Evolutionary conservation across 169 alveolate genomes (phyloP).

Genomic region (Eimeria praecox): DNA sequence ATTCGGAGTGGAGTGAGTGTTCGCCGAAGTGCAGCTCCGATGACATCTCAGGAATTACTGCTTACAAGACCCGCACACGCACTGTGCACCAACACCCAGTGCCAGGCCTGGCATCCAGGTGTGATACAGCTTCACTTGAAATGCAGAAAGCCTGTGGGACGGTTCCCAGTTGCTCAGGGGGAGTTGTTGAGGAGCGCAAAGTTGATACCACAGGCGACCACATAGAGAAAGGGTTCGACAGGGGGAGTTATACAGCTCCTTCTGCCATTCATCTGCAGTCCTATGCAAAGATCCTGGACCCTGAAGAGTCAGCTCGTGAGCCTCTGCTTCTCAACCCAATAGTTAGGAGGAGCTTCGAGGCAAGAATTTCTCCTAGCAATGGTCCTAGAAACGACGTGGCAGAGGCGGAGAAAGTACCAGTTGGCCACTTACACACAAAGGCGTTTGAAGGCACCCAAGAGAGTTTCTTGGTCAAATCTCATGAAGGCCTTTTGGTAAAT

Average conservation of each 20-base stretch:
- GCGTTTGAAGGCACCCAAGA: neutral
- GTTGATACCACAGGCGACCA: neutral
- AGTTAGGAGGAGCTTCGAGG: neutral
- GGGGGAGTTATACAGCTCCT: neutral
- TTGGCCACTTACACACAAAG: neutral
- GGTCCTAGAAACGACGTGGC: neutral
- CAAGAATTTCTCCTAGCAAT: neutral
- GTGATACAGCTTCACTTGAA: constrained; percentile 24
- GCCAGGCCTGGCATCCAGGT: constrained; percentile 64
- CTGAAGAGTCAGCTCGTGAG: neutral
- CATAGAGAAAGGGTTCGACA: neutral
- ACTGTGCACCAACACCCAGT: constrained; percentile 57
- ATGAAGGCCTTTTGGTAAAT: neutral
- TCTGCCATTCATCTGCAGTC: constrained; percentile 60
- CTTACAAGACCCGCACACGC: constrained; percentile 62
- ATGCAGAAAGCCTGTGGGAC: neutral
- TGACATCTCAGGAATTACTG: neutral
- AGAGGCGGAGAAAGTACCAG: neutral
- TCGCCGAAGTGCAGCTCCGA: constrained; percentile 18
- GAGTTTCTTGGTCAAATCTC: neutral
- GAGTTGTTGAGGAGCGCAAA: neutral
- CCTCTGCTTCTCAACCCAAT: neutral
- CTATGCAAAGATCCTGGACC: neutral
- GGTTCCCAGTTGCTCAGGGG: constrained; percentile 25
- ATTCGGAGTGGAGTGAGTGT: constrained; percentile 59